Evolutionary conservation across 768 basidiomycete genomes (phyloP).

Genomic region (Mycena rebaudengoi): DNA sequence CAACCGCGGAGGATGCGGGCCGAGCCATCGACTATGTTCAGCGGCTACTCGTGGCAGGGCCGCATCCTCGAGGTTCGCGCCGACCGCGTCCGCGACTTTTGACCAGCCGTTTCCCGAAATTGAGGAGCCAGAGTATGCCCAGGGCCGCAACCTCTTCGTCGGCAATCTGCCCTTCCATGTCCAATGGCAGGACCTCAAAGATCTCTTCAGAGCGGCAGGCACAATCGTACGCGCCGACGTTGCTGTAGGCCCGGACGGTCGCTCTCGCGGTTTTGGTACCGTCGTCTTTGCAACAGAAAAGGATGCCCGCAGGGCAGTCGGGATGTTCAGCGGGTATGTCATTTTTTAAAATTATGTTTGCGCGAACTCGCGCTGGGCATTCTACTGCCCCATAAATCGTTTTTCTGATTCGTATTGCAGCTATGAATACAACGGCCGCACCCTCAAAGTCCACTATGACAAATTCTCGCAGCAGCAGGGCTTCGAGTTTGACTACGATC

Average conservation of each 20-base stretch:
- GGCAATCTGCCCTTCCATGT: slow-evolving; percentile 94
- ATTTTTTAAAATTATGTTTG: not conserved
- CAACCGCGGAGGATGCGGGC: slow-evolving; percentile 93
- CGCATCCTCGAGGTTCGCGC: slow-evolving; percentile 90
- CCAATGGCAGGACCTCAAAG: slow-evolving; percentile 99
- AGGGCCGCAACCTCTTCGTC: slow-evolving; percentile 77
- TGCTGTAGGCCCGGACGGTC: slow-evolving; percentile 85
- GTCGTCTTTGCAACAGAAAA: slow-evolving; percentile 85
- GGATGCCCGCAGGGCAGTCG: slow-evolving; percentile 86
- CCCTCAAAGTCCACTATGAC: slow-evolving; percentile 92
- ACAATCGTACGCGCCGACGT: slow-evolving; percentile 92
- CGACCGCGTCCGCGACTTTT: slow-evolving; percentile 61
- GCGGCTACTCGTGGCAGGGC: slow-evolving; percentile 98
- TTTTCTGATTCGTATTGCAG: slow-evolving; percentile 54
- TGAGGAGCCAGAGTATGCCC: slow-evolving; percentile 29
- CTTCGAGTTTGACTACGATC: slow-evolving; percentile 32
- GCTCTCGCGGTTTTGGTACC: slow-evolving; percentile 92
- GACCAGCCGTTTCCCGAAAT: slow-evolving; percentile 36
- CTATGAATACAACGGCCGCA: slow-evolving; percentile 87
- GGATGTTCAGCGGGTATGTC: slow-evolving; percentile 90
- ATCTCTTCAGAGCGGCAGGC: slow-evolving; percentile 91
- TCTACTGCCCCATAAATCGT: too few species aligned
- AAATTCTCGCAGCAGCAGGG: slow-evolving; percentile 63
- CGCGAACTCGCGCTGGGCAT: not conserved
- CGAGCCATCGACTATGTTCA: slow-evolving; percentile 96